Evolutionary conservation across 1,284 basidiomycete species (phyloP).

Genomic region (Mrakiaceae sp.): DNA sequence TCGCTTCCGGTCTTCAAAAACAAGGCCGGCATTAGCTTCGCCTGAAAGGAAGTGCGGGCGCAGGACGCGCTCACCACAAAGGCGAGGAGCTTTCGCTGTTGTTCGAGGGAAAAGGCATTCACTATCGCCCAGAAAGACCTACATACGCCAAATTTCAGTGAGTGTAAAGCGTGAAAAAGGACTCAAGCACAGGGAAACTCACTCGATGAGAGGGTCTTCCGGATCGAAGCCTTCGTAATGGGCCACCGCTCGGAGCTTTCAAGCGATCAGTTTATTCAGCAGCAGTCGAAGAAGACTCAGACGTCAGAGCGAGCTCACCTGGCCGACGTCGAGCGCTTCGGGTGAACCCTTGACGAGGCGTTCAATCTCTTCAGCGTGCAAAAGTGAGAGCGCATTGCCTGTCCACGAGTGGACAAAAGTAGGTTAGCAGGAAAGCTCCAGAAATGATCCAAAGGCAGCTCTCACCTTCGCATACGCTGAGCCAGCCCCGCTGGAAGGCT

Average conservation of each 20-base stretch:
- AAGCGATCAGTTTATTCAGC: not conserved
- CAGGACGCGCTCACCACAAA: slow-evolving; percentile 19
- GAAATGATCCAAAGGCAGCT: too few species aligned
- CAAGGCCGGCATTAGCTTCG: too few species aligned
- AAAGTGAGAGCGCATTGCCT: slow-evolving; percentile 25
- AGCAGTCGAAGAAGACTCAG: not conserved
- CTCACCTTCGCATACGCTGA: slow-evolving; percentile 20
- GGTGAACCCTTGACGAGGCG: slow-evolving; percentile 23
- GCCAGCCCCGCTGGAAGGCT: slow-evolving; percentile 24
- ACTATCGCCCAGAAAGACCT: slow-evolving; percentile 25
- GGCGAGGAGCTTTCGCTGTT: slow-evolving; percentile 21
- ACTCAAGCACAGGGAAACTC: not conserved
- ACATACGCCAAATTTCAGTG: not conserved
- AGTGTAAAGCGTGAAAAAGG: not conserved
- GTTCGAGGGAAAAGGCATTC: not conserved
- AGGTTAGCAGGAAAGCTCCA: too few species aligned
- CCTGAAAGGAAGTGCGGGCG: not conserved
- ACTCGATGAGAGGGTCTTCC: slow-evolving; percentile 19
- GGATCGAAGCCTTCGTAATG: slow-evolving; percentile 21
- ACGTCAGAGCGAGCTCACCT: not conserved
- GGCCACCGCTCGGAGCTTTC: slow-evolving; percentile 18
- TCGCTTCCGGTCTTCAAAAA: slow-evolving; percentile 21
- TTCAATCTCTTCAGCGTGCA: slow-evolving; percentile 25
- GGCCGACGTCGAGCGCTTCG: slow-evolving; percentile 22
- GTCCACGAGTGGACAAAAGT: not conserved